These are phyloP conservation scores for Coemansia sp. DNA, from an alignment of 192 early-diverging fungal genomes.

Conservation along the genomic window DNA sequence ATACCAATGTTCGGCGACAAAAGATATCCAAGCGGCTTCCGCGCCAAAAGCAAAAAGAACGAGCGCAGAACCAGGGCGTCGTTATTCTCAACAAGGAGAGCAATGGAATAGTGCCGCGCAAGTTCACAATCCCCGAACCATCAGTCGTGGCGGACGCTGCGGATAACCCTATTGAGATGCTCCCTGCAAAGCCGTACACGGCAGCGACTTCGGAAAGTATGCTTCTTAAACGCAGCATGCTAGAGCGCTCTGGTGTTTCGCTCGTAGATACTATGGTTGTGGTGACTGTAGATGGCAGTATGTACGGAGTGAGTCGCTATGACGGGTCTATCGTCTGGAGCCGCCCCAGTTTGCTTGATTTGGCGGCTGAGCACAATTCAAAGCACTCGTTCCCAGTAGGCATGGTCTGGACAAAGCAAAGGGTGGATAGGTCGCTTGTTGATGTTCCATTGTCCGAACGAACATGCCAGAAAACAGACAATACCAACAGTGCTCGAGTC, in stretches of 20 bases:
- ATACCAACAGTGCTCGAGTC: background rate
- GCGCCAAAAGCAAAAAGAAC: background rate
- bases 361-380: conserved; percentile 1
- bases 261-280: conserved; percentile 50
- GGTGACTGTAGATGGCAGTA: conserved; percentile 44
- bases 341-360: conserved; percentile 30
- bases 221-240: conserved; percentile 36
- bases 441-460: background rate
- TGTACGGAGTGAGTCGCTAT: conserved; percentile 46
- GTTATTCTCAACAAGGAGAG: conserved; percentile 31
- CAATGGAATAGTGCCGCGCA: conserved; percentile 43
- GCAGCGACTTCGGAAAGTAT: conserved; percentile 25
- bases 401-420: conserved; percentile 40
- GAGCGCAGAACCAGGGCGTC: conserved; percentile 4
- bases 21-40: background rate
- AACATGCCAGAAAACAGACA: background rate
- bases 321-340: conserved; percentile 48
- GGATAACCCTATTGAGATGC: conserved; percentile 40
- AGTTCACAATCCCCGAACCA: conserved; percentile 51
- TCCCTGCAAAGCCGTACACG: conserved; percentile 37
- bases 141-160: conserved; percentile 48
- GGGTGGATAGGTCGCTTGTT: conserved; percentile 2
- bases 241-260: conserved; percentile 32
- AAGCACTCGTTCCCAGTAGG: conserved; percentile 22
- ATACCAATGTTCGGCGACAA: background rate